Percentiles rank a stretch among this genome's conserved stretches.
phyloP scores from a whole-genome alignment of 78 protist genomes.

The Diacronema lutheri region DNA sequence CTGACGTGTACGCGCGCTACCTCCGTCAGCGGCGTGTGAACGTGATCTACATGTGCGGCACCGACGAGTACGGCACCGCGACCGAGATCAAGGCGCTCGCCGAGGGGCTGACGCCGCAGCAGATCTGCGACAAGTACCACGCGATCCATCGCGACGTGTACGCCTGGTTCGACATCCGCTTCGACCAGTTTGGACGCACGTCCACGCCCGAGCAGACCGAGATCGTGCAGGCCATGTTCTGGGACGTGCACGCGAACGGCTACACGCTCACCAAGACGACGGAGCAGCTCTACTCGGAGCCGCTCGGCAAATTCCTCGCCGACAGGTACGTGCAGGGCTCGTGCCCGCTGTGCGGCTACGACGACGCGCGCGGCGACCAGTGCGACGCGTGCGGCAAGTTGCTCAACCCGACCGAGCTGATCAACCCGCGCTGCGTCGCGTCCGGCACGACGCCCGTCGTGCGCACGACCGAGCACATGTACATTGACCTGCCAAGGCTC shows the following conservation, averaged over 20 bases:
- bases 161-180: conserved; percentile 84
- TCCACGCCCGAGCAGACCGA: conserved; percentile 69
- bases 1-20: conserved; percentile 79
- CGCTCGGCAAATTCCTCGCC: conserved; percentile 62
- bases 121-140: conserved; percentile 78
- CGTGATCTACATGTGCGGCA: conserved; percentile 81
- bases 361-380: conserved; percentile 89
- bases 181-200: conserved; percentile 85
- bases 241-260: conserved; percentile 37
- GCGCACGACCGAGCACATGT: conserved; percentile 67
- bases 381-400: conserved; percentile 79
- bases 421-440: conserved; percentile 51
- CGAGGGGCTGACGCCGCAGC: conserved; percentile 67
- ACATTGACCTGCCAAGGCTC: conserved; percentile 67
- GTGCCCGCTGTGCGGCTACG: conserved; percentile 74
- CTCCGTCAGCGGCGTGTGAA: conserved; percentile 70
- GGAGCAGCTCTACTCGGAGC: conserved; percentile 58
- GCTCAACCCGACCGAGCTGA: conserved; percentile 67
- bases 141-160: conserved; percentile 64
- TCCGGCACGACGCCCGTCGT: conserved; percentile 44
- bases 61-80: conserved; percentile 89
- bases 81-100: conserved; percentile 78
- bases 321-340: conserved; percentile 84
- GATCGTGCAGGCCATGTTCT: conserved; percentile 79
- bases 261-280: conserved; percentile 19